Conservation (phyloP, 208 protist species). For the Crithidia mellificae region DNA sequence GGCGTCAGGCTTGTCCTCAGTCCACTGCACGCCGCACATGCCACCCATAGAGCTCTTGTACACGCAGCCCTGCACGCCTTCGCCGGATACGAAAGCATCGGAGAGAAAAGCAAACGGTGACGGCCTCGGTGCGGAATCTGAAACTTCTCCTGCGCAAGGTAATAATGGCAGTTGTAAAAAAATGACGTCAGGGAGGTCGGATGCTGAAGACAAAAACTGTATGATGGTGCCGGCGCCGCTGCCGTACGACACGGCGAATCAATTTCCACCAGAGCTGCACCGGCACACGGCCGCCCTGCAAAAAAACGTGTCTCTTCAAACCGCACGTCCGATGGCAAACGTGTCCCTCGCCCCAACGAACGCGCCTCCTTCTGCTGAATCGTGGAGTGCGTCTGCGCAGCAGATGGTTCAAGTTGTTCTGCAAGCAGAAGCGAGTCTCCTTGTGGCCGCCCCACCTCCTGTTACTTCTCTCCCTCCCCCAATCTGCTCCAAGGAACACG, state of each 20-base stretch:
- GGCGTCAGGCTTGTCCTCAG: background rate
- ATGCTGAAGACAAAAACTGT: background rate
- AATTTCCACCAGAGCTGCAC: slow-evolving; percentile 12
- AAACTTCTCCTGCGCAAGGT: background rate
- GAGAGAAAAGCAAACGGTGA: too few relatives aligned
- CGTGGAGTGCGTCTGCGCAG: background rate
- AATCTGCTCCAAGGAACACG: too few relatives aligned
- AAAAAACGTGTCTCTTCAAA: background rate
- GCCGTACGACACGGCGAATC: slow-evolving; percentile 18
- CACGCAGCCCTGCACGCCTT: background rate
- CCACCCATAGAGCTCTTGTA: slow-evolving; percentile 11
- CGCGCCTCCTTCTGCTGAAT: too few relatives aligned
- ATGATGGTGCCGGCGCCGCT: slow-evolving; percentile 44
- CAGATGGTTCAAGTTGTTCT: slow-evolving; percentile 32
- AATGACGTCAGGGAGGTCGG: background rate
- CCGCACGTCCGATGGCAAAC: slow-evolving; percentile 18
- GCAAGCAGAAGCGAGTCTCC: slow-evolving; percentile 13
- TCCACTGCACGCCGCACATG: slow-evolving; percentile 15
- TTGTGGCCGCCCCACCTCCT: slow-evolving; percentile 7
- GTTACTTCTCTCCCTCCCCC: background rate
- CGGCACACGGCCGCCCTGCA: background rate
- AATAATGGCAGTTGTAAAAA: background rate
- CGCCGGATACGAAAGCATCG: too few relatives aligned
- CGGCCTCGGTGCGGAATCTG: too few relatives aligned
- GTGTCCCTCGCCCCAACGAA: slow-evolving; percentile 15